phyloP scores from a whole-genome alignment of 176 grass and related monocot genomes.

The Eragrostis curvula region DNA sequence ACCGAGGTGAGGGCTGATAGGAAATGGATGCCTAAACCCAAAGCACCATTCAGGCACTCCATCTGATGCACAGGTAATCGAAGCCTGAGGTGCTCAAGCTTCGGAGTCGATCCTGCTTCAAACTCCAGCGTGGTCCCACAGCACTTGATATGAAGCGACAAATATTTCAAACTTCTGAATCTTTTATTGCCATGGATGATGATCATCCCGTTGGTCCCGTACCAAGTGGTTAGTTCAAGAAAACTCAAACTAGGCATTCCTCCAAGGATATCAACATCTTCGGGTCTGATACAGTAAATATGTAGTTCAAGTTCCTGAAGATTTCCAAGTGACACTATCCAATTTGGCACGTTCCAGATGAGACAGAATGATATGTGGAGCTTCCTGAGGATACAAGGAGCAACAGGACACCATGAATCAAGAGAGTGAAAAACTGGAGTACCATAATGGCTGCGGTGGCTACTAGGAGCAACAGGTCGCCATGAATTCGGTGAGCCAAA shows the following conservation, averaged over 20 bases:
- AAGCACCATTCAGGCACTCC: conserved; percentile 13
- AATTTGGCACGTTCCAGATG: conserved; percentile 2
- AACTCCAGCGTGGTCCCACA: conserved; percentile 7
- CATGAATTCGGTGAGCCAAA: neutral
- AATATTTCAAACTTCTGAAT: conserved; percentile 24
- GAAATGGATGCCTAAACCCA: conserved; percentile 5
- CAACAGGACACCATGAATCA: too few relatives aligned
- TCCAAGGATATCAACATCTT: conserved; percentile 37
- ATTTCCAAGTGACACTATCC: conserved; percentile 3
- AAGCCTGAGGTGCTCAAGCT: neutral
- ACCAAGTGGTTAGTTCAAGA: neutral
- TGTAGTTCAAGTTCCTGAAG: neutral
- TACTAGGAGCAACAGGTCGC: neutral
- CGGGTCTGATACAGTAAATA: neutral
- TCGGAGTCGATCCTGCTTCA: neutral
- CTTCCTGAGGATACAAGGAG: neutral
- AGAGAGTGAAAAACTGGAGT: too few relatives aligned
- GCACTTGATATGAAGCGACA: neutral
- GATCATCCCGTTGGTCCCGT: neutral
- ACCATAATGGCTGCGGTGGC: too few relatives aligned
- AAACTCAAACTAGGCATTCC: conserved; percentile 13
- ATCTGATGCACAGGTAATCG: neutral
- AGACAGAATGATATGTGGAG: neutral
- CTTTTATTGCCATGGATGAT: neutral
- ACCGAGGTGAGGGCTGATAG: neutral